phyloP scores from a whole-genome alignment of 331 rosid species.

The Erythrophleum ivorense region DNA sequence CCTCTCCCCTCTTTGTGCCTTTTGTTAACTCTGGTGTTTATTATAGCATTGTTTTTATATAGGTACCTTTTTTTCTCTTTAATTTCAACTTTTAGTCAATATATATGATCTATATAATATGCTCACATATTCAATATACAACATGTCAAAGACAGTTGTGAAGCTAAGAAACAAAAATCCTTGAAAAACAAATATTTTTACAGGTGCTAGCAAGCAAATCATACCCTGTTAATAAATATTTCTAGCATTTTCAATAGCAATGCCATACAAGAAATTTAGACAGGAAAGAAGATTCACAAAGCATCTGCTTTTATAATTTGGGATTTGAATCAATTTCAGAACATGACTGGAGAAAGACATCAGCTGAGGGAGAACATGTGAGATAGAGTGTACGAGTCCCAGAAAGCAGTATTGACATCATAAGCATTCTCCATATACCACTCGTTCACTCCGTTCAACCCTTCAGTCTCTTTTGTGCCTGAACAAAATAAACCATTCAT shows the following conservation, averaged over 20 bases:
- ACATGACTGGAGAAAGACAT: neutral
- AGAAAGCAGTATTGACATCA: constrained; percentile 49
- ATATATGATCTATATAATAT: too few species aligned
- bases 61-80: too few species aligned
- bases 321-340: too few species aligned
- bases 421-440: constrained; percentile 44
- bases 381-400: neutral
- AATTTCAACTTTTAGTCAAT: too few species aligned
- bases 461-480: too few species aligned
- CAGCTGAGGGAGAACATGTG: constrained; percentile 55
- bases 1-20: too few species aligned
- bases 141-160: too few species aligned
- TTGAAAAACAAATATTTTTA: too few species aligned
- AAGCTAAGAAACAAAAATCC: neutral
- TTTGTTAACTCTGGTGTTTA: too few species aligned
- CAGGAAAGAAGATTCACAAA: neutral
- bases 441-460: constrained; percentile 33
- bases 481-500: neutral
- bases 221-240: neutral
- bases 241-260: neutral
- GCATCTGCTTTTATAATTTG: neutral
- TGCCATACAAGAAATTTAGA: neutral
- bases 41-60: too few species aligned
- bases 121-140: too few species aligned
- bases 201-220: neutral